A percentile compares a stretch with the other conserved stretches of the same genome.
These are phyloP conservation scores for Chenopodium formosanum DNA, from an alignment of 148 eudicot species.

Conservation along the genomic window DNA sequence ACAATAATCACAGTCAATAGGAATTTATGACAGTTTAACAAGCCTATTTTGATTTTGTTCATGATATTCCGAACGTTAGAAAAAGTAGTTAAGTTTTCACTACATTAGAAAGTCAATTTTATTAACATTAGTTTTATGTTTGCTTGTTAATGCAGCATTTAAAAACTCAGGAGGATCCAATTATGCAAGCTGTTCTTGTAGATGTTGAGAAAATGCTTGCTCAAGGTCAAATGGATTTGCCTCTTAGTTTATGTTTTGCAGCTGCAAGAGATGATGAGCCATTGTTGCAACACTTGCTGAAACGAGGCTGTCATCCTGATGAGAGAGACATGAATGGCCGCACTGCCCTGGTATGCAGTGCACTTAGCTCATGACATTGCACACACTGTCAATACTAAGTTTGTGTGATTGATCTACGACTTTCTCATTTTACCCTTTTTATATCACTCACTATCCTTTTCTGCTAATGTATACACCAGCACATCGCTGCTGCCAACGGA, in stretches of 20 bases:
- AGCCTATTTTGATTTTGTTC: neutral
- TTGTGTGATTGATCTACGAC: neutral
- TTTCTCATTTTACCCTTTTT: neutral
- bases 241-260: conserved; percentile 72
- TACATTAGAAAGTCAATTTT: neutral
- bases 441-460: neutral
- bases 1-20: too few species aligned
- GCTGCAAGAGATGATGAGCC: conserved; percentile 62
- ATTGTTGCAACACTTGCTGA: conserved; percentile 57
- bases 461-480: conserved; percentile 39
- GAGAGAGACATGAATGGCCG: conserved; percentile 60
- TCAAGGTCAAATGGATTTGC: conserved; percentile 67
- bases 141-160: conserved; percentile 44
- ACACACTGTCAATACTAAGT: neutral
- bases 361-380: too few species aligned
- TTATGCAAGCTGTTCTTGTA: conserved; percentile 46
- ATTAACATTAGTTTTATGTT: conserved; percentile 17
- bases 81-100: neutral
- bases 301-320: conserved; percentile 58
- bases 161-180: conserved; percentile 43
- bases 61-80: neutral
- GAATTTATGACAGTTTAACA: neutral
- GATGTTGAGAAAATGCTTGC: conserved; percentile 65
- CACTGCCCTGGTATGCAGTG: conserved; percentile 51
- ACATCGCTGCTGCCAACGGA: conserved; percentile 72